Base-by-base conservation (phyloP, 2,329 filamentous ascomycete genomes). In the Colletotrichum acutatum region DNA sequence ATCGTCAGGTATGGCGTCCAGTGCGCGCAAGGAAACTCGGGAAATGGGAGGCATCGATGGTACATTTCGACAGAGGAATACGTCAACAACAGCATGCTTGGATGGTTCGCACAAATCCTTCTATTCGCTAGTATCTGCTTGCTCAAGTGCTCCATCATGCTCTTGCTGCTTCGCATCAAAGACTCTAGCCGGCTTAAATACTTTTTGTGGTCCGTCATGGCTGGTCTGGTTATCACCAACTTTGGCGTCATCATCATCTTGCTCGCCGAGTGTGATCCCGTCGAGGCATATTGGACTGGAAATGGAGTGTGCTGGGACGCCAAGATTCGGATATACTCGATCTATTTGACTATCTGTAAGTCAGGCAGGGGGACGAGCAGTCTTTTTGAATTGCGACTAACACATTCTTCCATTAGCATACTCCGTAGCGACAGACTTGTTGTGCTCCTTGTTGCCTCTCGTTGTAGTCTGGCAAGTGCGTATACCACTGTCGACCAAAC, bases 151-250 rank as follows among this genome's bases (percentile, higher is more conserved):
- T 85, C 83, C 4, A 85, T 86, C 62, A 79, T 83, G 75, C 72
- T 85, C 14, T 76, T 86, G 9, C 75, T 85, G 1, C 75, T 85
- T 4, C 81, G 84, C 16, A 84, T 86, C 76, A 84, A 84, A 71
- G 77, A 82, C 56, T 80, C 81, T 3, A 78, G 60, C 61, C 59
- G 63, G 52, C 74, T 84, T 14, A 79, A 75, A 63, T 79, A 75
- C 9, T 76, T 79, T 6, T 75, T 84, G 1, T 83, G 78, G 72
- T 69, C 34, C 2, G 74, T 81, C n/a, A 82, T 82, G 76, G 71
- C 76, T 0, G 81, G 81, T 0, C 63, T 82, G 19, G 65, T 81
- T 34, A 9, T 80, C 22, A 82, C 80, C 19, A 82, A 82, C 60
- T 76, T 78, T 4, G 78, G 77, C 5, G 77, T 77, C 37, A 78